Conservation (phyloP, 2,329 filamentous ascomycete species). For the Penicillium occitanis region DNA sequence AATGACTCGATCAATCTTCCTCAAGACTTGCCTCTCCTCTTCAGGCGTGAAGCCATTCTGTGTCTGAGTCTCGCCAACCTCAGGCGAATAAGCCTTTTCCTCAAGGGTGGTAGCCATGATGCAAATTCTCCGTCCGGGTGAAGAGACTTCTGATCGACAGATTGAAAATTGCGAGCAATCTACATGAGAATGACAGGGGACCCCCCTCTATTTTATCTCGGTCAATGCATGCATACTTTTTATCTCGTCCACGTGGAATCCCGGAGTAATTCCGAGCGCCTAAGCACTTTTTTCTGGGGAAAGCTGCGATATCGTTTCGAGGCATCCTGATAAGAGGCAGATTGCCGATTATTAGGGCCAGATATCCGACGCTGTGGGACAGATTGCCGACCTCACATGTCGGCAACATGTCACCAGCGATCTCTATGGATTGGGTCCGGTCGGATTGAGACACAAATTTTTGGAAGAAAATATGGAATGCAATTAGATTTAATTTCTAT, state of each 20-base stretch:
- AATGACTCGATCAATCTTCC: constrained; percentile 28
- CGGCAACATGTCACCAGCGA: constrained; percentile 5
- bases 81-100: constrained; percentile 9
- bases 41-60: constrained; percentile 17
- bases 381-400: constrained; percentile 1
- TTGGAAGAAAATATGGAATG: not conserved
- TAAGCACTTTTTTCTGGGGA: not conserved
- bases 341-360: constrained; percentile 1
- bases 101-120: constrained; percentile 1
- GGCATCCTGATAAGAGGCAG: constrained; percentile 10
- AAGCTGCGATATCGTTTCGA: constrained; percentile 8
- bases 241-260: not conserved
- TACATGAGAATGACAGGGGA: not conserved
- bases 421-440: not conserved
- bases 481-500: not conserved
- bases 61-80: not conserved
- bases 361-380: not conserved
- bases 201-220: not conserved
- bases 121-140: not conserved
- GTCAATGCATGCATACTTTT: not conserved
- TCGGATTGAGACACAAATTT: not conserved
- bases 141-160: not conserved
- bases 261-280: not conserved
- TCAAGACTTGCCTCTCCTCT: constrained; percentile 25
- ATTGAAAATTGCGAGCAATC: not conserved